phyloP scores from a whole-genome alignment of 805 yeast genomes.

The Kodamaea laetipori region DNA sequence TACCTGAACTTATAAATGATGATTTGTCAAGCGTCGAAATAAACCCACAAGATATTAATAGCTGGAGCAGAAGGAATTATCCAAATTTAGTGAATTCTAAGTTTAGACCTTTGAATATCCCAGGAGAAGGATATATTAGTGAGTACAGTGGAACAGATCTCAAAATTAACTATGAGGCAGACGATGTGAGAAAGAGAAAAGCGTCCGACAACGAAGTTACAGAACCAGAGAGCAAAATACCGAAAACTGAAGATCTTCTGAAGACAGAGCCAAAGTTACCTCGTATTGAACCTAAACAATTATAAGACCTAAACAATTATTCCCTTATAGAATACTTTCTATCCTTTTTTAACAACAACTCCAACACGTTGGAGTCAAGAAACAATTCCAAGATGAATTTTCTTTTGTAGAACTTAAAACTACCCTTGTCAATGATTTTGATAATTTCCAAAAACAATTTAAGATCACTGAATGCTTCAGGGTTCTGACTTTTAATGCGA shows the following conservation, averaged over 20 bases:
- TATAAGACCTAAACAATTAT: constrained; percentile 1
- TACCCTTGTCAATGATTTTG: constrained; percentile 55
- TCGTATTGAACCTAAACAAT: not conserved
- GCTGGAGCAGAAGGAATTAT: constrained; percentile 41
- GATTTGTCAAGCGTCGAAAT: constrained; percentile 36
- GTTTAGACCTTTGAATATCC: constrained; percentile 34
- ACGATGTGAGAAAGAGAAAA: constrained; percentile 5
- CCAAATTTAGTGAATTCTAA: constrained; percentile 36
- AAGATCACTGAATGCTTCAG: constrained; percentile 56
- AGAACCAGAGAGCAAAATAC: not conserved
- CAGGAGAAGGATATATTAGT: constrained; percentile 21
- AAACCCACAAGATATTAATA: constrained; percentile 43
- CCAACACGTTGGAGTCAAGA: constrained; percentile 51
- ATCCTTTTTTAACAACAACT: constrained; percentile 38
- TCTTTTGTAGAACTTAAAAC: constrained; percentile 64
- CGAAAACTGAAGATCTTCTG: constrained; percentile 3
- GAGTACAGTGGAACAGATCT: constrained; percentile 14
- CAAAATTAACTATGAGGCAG: constrained; percentile 4
- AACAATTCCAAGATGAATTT: constrained; percentile 67
- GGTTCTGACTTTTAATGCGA: constrained; percentile 50
- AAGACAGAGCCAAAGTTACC: constrained; percentile 3
- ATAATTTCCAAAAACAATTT: constrained; percentile 54
- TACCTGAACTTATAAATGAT: constrained; percentile 41
- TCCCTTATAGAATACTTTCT: constrained; percentile 8
- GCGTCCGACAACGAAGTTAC: not conserved